These are phyloP conservation scores for Tephrocybe sp. DNA, from an alignment of 768 basidiomycete genomes.

Conservation along the genomic window DNA sequence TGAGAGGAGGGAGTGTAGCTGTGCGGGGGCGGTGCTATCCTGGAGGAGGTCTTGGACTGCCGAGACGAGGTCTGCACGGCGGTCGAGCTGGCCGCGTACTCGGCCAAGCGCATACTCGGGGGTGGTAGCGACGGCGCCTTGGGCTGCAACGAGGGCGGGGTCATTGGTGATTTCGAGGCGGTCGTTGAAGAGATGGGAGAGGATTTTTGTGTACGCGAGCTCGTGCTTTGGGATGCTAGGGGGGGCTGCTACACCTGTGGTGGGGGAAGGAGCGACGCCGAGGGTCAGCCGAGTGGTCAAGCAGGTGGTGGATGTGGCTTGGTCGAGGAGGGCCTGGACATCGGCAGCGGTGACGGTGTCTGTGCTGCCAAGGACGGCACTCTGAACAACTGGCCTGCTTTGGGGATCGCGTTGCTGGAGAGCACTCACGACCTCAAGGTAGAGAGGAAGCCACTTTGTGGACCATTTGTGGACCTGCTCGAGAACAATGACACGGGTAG, in stretches of 20 bases:
- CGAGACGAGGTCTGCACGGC: slow-evolving; percentile 64
- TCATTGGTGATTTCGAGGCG: slow-evolving; percentile 86
- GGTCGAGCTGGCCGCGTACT: slow-evolving; percentile 78
- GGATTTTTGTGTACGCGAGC: slow-evolving; percentile 85
- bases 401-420: slow-evolving; percentile 59
- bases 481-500: slow-evolving; percentile 71
- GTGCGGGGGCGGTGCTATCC: slow-evolving; percentile 42
- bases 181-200: slow-evolving; percentile 75
- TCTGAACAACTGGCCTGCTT: slow-evolving; percentile 55
- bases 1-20: slow-evolving; percentile 70
- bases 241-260: slow-evolving; percentile 22
- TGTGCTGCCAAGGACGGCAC: slow-evolving; percentile 59
- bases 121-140: slow-evolving; percentile 79
- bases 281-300: slow-evolving; percentile 48
- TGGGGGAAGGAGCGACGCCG: slow-evolving; percentile 32
- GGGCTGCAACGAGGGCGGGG: slow-evolving; percentile 65
- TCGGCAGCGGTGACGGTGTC: slow-evolving; percentile 39
- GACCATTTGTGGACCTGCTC: slow-evolving; percentile 78
- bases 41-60: slow-evolving; percentile 68
- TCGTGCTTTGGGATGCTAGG: slow-evolving; percentile 90
- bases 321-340: slow-evolving; percentile 52
- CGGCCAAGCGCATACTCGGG: slow-evolving; percentile 95
- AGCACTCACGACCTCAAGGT: slow-evolving; percentile 75
- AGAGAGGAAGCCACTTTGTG: slow-evolving; percentile 87
- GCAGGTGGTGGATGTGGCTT: slow-evolving; percentile 32